A percentile compares a stretch with the other conserved stretches of the same genome.
These are phyloP conservation scores for Patellaria atrata DNA, from an alignment of 495 filamentous ascomycete species.

Conservation along the genomic window DNA sequence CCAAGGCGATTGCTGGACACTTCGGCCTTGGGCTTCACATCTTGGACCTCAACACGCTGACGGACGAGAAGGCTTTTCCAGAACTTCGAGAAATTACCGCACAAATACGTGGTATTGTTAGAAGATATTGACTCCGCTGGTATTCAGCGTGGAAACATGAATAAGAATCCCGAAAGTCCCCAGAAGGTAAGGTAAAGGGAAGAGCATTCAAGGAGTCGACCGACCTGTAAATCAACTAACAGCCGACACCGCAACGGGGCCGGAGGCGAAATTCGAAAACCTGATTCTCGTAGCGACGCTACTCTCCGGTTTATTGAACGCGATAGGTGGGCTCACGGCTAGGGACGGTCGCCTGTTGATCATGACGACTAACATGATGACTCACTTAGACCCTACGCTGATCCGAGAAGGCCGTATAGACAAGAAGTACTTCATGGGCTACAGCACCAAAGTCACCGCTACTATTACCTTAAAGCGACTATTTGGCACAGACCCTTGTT, in stretches of 20 bases:
- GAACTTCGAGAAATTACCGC: constrained; percentile 43
- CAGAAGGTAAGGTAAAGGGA: constrained; percentile 19
- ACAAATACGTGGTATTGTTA: constrained; percentile 48
- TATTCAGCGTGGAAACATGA: constrained; percentile 23
- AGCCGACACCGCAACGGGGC: constrained; percentile 35
- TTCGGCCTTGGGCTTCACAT: constrained; percentile 52
- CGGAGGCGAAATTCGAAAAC: no score
- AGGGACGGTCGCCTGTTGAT: constrained; percentile 66
- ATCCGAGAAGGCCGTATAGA: constrained; percentile 68
- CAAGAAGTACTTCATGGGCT: constrained; percentile 51
- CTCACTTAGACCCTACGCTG: constrained; percentile 61
- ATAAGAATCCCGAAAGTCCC: constrained; percentile 7
- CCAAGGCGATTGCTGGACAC: constrained; percentile 46
- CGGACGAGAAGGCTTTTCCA: constrained; percentile 30
- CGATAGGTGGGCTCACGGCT: constrained; percentile 65
- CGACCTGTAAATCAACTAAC: neutral
- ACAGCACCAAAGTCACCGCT: constrained; percentile 33
- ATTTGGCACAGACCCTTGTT: constrained; percentile 8
- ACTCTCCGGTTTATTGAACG: constrained; percentile 66
- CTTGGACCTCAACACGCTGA: constrained; percentile 42
- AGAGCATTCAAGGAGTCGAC: neutral
- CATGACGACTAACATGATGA: constrained; percentile 73
- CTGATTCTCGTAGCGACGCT: no score
- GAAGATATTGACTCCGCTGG: constrained; percentile 56
- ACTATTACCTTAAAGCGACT: constrained; percentile 40